Base-by-base conservation (phyloP, 2,329 filamentous ascomycete species). In the Penicillium thymicola region DNA sequence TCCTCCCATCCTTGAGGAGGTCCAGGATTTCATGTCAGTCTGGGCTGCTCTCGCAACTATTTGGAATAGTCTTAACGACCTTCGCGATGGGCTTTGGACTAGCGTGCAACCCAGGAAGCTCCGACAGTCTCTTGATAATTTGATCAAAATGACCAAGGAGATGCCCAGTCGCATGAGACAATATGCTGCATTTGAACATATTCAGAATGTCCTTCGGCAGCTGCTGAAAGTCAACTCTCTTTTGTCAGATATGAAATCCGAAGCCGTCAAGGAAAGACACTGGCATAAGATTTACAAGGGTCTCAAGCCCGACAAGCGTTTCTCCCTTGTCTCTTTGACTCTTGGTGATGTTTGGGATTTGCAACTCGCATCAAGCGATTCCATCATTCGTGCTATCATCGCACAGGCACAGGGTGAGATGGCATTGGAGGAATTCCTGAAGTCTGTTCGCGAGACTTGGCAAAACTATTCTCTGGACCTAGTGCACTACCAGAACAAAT, bases 161-260 rank as follows among this genome's bases (percentile, higher is more conserved):
- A 97, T 99, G 94, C 94, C 95, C 0, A 96, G 92, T 75, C 88
- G 94, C 58, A 97, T 99, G 93, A 88, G 95, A 59, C 95, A 99
- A 70, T 99, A 99, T 74, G 93, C 95, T 65, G 95, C 95, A n/a
- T 99, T 99, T 71, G 95, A 99, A 75, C 93, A 99, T 70, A 92
- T 99, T 38, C 95, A 99, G 72, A 91, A 86, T 61, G 89, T 95
- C 30, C 84, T 99, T 40, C 89, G 92, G 43, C 88, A 92, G 60
- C 83, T 96, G 47, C 82, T 97, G 61, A 97, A 96, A 73, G 91
- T 96, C 65, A 99, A 97, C 70, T 82, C 88, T 11, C 82, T 97
- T 34, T 82, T 99, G 4, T 85, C 87, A 5, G 94, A 99, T 62
- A 82, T 99, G 74, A 96, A 97, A 71, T 97, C 93, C 0, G 94